Base-by-base conservation (phyloP, 2,329 filamentous ascomycete genomes). In the Diaporthe nobilis region DNA sequence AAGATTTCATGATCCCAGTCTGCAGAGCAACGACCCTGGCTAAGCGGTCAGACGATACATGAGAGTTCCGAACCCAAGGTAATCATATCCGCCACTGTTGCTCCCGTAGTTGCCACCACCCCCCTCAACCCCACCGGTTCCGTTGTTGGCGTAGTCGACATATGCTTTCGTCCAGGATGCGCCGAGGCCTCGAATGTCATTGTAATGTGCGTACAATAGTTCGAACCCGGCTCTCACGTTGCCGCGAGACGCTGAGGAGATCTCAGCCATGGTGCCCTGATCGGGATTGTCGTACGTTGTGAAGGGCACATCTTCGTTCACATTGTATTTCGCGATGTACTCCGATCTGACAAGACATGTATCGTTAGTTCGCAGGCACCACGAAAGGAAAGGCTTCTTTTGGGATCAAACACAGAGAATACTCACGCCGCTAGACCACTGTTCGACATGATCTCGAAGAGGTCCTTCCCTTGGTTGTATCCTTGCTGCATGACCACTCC, bases 71-170 rank as follows among this genome's bases (percentile, higher is more conserved):
- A 80, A 81, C 1, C 82, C 82, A 51, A 83, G 78, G 53, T 83
- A 81, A 77, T 88, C 86, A 75, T 82, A 87, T 0, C 86, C 86
- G 6, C 86, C 86, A 44, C 82, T 84, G 55, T 76, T 84, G 20
- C 80, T 44, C 9, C 84, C 85, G 75, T 87, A 87, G 74, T 87
- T 80, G 15, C 86, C 85, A 71, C 85, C 85, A 28, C 86, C 86
- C 0, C 86, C 86, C 76, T 88, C 86, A 6, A 83, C 83, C 12
- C 84, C 85, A n/a, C 75, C 77, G 0, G 79, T 80, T 9, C 79
- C 76, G n/a, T 82, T 77, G n/a, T 80, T 79, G 20, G 85, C 84
- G 57, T 80, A 75, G 68, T 86, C 82, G 3, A 85, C 82, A 71
- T 84, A 85, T 10, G 76, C 72, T n/a, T 80, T 78, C 0, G 85